Evolutionary conservation across 2,329 filamentous ascomycete species (phyloP), one percentile per base, ranked within the genome.

Genomic region (Verticillium klebahnii): DNA sequence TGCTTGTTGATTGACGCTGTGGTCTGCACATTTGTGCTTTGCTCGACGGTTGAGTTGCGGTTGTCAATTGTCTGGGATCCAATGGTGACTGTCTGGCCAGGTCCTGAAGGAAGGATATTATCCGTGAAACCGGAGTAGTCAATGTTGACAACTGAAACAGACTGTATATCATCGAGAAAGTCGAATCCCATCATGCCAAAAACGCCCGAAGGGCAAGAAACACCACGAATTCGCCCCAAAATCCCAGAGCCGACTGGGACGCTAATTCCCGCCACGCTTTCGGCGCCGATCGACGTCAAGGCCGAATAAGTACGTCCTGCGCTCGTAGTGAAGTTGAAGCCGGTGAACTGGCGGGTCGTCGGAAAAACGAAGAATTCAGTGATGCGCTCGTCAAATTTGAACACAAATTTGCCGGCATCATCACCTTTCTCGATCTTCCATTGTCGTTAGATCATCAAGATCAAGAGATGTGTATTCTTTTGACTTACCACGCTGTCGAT

Each of bases 11-110:
- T 56, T 15, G 64, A 59, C 9, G 63, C 64, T 2, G 45, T 62
- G 17, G 64, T 66, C 34, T 11, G 12, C 39, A 66, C 57, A 1
- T 60, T 65, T 25, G 65, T 65, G 8, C 59, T 63, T 57, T 66
- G 64, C 45, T 64, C 60, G 17, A 32, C 58, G 29, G 60, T 63
- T 14, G 57, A 62, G 58, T 66, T 66, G 45, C 65, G 61, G 56
- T 65, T 66, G 37, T 66, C 64, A 17, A 66, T 50, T 23, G 65
- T 63, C 54, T 65, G 64, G 14, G 64, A 66, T 25, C 64, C 65
- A 7, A 66, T 57, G 6, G 62, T 64, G 5, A 66, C 40, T 34
- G 64, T 61, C 2, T 60, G 57, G 7, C 64, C 65, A 4, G 58
- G 57, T 1, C 65, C 65, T 0, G 65, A 56, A 14, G 64, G 62